Base-by-base conservation (phyloP, 2,329 filamentous ascomycete species). In the Didymella exigua region DNA sequence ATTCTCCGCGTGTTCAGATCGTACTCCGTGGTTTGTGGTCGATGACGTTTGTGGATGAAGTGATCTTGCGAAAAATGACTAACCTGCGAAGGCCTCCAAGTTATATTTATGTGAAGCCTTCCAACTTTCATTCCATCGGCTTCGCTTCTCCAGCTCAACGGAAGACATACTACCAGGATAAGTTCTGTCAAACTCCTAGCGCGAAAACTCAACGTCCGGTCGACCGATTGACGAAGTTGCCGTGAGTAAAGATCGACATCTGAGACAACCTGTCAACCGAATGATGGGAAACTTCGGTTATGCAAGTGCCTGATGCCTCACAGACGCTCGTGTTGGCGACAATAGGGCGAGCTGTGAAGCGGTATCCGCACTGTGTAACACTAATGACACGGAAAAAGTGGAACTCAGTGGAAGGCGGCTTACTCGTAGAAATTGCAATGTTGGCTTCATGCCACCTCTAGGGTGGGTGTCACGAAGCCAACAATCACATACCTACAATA, bases 121-220 rank as follows among this genome's bases (percentile, higher is more conserved):
- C 46, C 46, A 46, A 52, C 41, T 40, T 46, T 41, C 30, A 14
- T 11, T 46, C 34, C 46, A 36, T 50, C 42, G 41, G 52, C 41
- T 50, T 55, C 52, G 33, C 34, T 41, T 33, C 7, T 27, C 14
- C 37, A 55, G 40, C 46, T 42, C 41, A 31, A 42, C 18, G 24
- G 41, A 37, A 23, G 24, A 19, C 26, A 34, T 46, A 37, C 42
- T 8, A 42, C 42, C 30, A 41, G 13, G 34, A 23, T 31, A 24
- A 21, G 23, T 24, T 46, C 29, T 37, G 29, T 43, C 29, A 49
- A 41, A 30, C 29, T 10, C 24, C 18, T 42, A 55, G 52, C 46
- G 52, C 42, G 36, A 24, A 29, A 45, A 26, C 18, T 19, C 26
- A 4, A 29, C n/a, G 21, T 14, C 27, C 31, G 27, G 33, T 30